These are phyloP conservation scores for Solanum arcanum DNA, from an alignment of 257 asterid genomes.

Conservation along the genomic window DNA sequence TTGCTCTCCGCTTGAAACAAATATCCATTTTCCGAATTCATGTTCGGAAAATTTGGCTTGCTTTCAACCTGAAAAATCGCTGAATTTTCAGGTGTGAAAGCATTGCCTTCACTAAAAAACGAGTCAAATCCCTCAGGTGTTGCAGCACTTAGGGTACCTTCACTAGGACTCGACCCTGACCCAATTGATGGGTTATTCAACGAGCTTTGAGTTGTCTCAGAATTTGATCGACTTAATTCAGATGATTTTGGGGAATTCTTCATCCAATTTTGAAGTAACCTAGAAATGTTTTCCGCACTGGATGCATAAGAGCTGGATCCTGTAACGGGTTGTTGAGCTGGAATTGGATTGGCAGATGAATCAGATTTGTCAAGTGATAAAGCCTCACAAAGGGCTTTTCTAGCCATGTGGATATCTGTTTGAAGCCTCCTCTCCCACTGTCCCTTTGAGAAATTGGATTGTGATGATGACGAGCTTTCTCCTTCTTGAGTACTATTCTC, in stretches of 20 bases:
- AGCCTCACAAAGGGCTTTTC: slow-evolving; percentile 59
- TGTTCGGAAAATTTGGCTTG: not conserved
- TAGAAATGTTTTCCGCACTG: slow-evolving; percentile 61
- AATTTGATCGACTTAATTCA: slow-evolving; percentile 6
- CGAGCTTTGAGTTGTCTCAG: slow-evolving; percentile 15
- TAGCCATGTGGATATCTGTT: slow-evolving; percentile 66
- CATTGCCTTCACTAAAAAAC: not conserved
- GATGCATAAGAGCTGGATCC: slow-evolving; percentile 29
- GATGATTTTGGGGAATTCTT: slow-evolving; percentile 19
- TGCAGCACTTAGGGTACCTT: slow-evolving; percentile 5
- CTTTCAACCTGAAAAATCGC: not conserved
- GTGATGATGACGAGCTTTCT: slow-evolving; percentile 12
- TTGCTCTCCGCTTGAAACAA: not conserved
- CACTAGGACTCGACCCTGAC: slow-evolving; percentile 35
- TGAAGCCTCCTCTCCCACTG: slow-evolving; percentile 79
- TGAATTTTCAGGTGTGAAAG: not conserved
- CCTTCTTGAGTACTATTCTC: slow-evolving; percentile 11
- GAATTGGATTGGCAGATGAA: not conserved
- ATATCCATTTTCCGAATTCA: not conserved
- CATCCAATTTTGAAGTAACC: slow-evolving; percentile 46
- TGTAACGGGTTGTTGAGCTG: not conserved
- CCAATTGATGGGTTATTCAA: slow-evolving; percentile 21
- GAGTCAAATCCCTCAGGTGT: slow-evolving; percentile 4
- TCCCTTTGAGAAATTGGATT: slow-evolving; percentile 35
- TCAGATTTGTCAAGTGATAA: slow-evolving; percentile 34